Percentiles rank a stretch among this genome's conserved stretches.
Evolutionary conservation across 208 protist species (phyloP).

Genomic region (Eutreptiella sp.): DNA sequence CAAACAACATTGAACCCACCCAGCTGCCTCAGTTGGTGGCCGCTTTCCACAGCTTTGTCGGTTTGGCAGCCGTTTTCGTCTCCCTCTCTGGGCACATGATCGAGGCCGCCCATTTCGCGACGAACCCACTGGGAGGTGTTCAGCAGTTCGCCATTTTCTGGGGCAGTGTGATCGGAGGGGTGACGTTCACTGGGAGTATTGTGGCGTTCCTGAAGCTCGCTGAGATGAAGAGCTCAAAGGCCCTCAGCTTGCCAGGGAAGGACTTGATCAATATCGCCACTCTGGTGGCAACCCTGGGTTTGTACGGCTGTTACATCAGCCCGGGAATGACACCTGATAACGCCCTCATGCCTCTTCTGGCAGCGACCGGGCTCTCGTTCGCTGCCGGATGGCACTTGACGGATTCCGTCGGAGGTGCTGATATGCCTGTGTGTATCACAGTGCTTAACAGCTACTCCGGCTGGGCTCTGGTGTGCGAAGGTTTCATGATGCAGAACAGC

Average conservation of each 20-base stretch:
- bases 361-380: background rate
- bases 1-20: slow-evolving; percentile 40
- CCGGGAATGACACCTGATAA: background rate
- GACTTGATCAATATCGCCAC: slow-evolving; percentile 50
- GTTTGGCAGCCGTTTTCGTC: slow-evolving; percentile 42
- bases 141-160: slow-evolving; percentile 48
- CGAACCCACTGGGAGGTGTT: slow-evolving; percentile 22
- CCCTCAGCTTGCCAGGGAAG: slow-evolving; percentile 43
- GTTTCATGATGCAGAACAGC: slow-evolving; percentile 58
- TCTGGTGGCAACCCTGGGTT: background rate
- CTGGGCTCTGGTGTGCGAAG: slow-evolving; percentile 67
- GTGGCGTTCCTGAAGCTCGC: slow-evolving; percentile 73
- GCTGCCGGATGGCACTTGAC: background rate
- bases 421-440: slow-evolving; percentile 87
- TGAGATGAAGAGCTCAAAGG: slow-evolving; percentile 29
- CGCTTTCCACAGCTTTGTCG: slow-evolving; percentile 55
- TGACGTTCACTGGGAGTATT: slow-evolving; percentile 80
- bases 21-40: slow-evolving; percentile 56
- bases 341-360: background rate
- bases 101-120: slow-evolving; percentile 16
- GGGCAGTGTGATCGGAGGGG: slow-evolving; percentile 59
- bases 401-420: slow-evolving; percentile 60
- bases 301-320: background rate
- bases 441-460: slow-evolving; percentile 82
- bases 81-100: slow-evolving; percentile 35